These are phyloP conservation scores for Adansonia madagascariensis DNA, from an alignment of 441 rosid species.

Conservation along the genomic window DNA sequence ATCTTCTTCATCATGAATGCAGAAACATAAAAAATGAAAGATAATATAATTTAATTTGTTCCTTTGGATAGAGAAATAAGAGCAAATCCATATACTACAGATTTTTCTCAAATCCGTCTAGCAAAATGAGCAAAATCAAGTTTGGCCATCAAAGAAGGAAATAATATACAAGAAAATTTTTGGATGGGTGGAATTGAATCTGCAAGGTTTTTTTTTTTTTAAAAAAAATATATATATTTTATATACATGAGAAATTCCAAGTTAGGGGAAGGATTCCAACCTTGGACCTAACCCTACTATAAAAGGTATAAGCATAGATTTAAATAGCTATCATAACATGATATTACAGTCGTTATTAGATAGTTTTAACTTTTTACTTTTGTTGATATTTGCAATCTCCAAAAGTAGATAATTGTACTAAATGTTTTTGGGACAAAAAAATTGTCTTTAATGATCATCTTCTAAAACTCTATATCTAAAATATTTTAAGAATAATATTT, in stretches of 20 bases:
- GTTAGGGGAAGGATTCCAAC: not conserved
- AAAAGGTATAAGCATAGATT: not conserved
- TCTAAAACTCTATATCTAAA: too few relatives aligned
- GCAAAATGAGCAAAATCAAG: not conserved
- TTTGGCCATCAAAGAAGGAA: too few relatives aligned
- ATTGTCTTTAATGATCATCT: too few relatives aligned
- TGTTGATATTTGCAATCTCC: too few relatives aligned
- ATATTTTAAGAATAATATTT: too few relatives aligned
- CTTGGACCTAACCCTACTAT: not conserved
- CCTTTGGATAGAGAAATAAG: not conserved
- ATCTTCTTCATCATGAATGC: not conserved
- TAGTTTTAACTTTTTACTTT: too few relatives aligned
- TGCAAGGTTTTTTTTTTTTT: too few relatives aligned
- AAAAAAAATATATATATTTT: not conserved
- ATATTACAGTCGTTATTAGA: too few relatives aligned
- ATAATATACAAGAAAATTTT: not conserved
- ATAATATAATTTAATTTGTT: not conserved
- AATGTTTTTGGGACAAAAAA: too few relatives aligned
- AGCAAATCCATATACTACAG: not conserved
- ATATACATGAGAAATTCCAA: not conserved
- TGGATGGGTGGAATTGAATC: too few relatives aligned
- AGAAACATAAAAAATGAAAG: conserved; percentile 1
- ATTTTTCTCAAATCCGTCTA: not conserved
- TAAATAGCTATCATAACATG: too few relatives aligned
- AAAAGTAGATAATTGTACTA: not conserved